Base-by-base conservation (phyloP, 176 grass and related monocot genomes). In the Paspalum vaginatum region DNA sequence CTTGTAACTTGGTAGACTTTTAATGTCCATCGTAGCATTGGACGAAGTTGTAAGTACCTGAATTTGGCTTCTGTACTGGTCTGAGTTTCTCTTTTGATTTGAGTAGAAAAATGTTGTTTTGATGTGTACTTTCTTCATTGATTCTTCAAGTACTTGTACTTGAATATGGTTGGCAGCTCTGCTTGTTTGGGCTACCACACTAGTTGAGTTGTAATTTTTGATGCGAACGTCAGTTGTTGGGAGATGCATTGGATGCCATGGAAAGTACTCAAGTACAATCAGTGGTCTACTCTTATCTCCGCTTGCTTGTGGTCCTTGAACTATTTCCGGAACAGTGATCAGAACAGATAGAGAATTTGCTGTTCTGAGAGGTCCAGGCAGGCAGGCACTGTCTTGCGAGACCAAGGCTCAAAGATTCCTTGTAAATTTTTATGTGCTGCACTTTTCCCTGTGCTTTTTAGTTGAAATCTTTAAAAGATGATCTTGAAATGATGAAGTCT, bases 181-280 rank as follows among this genome's bases (percentile, higher is more conserved):
- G 42, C 40, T 47, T 52, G 57, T 72, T 65, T 59, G 66, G 49
- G 56, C 60, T 52, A 68, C 43, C 65, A 77, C 49, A 22, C 60
- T 78, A 43, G 66, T 82, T 86, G 70, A 70, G 58, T 65, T 22
- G 20, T 71, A 81, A 89, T 72, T 76, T 62, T 62, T 25, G 62
- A 76, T 80, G 39, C 12, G 37, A 82, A 41, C 73, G 68, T 56
- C 60, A 82, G 60, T 68, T 78, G 83, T 60, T 82, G 79, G 52
- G 66, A 46, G 79, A 82, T 86, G 88, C 83, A 82, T 81, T 79
- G 88, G 83, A 86, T 89, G 66, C 73, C 66, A 52, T 78, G 72
- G 74, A 89, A 26, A 52, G 77, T 42, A 79, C 47, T 67, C 77
- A 68, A 89, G 83, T 86, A 86, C 88, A 89, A 77, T 74, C 78